phyloP scores from a whole-genome alignment of 768 basidiomycete genomes.

The Chalciporus chontae region DNA sequence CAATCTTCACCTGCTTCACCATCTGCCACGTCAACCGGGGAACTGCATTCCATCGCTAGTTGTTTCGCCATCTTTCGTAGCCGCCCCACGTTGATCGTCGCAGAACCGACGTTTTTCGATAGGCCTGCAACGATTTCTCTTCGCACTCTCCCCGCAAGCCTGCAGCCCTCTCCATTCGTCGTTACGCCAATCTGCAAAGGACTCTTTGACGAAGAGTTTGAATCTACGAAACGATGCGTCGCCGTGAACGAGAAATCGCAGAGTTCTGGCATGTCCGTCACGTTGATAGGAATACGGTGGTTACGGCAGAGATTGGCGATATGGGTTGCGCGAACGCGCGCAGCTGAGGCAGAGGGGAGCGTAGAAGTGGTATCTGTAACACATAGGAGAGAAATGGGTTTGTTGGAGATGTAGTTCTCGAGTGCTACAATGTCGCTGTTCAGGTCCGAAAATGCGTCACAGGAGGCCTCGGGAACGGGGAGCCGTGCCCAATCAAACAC shows the following conservation, averaged over 20 bases:
- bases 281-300: slow-evolving; percentile 72
- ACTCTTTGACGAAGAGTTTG: slow-evolving; percentile 41
- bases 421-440: slow-evolving; percentile 44
- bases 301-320: slow-evolving; percentile 54
- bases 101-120: slow-evolving; percentile 67
- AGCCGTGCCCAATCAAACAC: slow-evolving; percentile 54
- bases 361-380: slow-evolving; percentile 74
- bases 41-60: slow-evolving; percentile 8
- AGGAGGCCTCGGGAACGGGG: slow-evolving; percentile 30
- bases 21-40: slow-evolving; percentile 24
- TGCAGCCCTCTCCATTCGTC: slow-evolving; percentile 89
- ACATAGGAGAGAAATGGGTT: slow-evolving; percentile 54
- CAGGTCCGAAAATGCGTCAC: not conserved
- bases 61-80: slow-evolving; percentile 56
- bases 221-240: slow-evolving; percentile 73
- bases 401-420: slow-evolving; percentile 41
- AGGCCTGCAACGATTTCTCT: slow-evolving; percentile 79
- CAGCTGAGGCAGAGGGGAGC: slow-evolving; percentile 33
- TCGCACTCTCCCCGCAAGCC: slow-evolving; percentile 73
- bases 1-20: slow-evolving; percentile 54
- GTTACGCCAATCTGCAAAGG: slow-evolving; percentile 78
- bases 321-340: slow-evolving; percentile 48
- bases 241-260: slow-evolving; percentile 90
- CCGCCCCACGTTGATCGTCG: slow-evolving; percentile 69
- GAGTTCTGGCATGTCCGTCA: slow-evolving; percentile 80